Conservation (phyloP, 192 early-diverging fungal species). For the Coemansia sp. region DNA sequence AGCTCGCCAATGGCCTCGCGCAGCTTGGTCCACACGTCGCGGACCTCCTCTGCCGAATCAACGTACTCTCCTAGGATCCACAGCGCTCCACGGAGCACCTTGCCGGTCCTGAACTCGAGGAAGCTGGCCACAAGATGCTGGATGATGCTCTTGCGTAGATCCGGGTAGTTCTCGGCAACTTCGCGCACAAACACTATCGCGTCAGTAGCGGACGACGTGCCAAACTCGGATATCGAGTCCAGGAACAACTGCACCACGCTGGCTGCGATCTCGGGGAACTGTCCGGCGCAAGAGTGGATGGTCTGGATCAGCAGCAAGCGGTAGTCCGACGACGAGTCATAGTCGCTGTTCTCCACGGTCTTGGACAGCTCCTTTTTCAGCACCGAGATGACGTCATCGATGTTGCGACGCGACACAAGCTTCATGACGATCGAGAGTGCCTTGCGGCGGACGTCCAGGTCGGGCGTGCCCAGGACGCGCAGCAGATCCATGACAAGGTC, state of each 20-base stretch:
- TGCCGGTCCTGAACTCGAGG: slow-evolving; percentile 84
- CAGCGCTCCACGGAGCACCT: slow-evolving; percentile 93
- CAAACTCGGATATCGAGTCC: slow-evolving; percentile 92
- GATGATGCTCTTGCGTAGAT: slow-evolving; percentile 81
- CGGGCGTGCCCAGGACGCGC: slow-evolving; percentile 86
- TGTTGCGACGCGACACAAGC: slow-evolving; percentile 87
- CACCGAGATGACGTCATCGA: slow-evolving; percentile 88
- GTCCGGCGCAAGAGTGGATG: slow-evolving; percentile 93
- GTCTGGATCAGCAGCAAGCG: slow-evolving; percentile 94
- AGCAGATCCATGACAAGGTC: slow-evolving; percentile 97
- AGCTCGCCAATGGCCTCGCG: slow-evolving; percentile 87
- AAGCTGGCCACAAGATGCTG: slow-evolving; percentile 83
- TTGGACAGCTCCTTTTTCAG: slow-evolving; percentile 96
- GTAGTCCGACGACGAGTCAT: slow-evolving; percentile 83
- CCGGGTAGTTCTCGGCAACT: slow-evolving; percentile 96
- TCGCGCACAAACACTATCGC: slow-evolving; percentile 97
- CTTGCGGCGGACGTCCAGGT: slow-evolving; percentile 93
- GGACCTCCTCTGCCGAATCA: slow-evolving; percentile 74
- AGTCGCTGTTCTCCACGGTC: slow-evolving; percentile 87
- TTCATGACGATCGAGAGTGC: slow-evolving; percentile 87
- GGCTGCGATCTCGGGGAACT: slow-evolving; percentile 96
- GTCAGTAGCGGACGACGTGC: slow-evolving; percentile 80
- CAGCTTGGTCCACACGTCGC: slow-evolving; percentile 81
- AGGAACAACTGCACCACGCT: slow-evolving; percentile 91
- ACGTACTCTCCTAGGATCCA: slow-evolving; percentile 99